Evolutionary conservation across 805 yeast species (phyloP).

Genomic region (Cyberlindnera galapagoensis): DNA sequence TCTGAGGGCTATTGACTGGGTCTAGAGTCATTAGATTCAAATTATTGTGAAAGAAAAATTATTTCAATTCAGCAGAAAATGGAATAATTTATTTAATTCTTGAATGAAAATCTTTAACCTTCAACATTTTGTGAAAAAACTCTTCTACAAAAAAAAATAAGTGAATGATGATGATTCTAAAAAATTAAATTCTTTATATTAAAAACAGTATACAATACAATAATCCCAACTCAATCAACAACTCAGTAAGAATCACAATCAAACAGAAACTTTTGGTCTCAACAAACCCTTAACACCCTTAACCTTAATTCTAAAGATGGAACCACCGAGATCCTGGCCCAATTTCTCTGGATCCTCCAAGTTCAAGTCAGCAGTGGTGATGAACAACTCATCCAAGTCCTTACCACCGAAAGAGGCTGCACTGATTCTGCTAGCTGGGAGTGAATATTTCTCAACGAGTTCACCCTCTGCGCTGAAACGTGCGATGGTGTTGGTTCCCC

Average conservation of each 20-base stretch:
- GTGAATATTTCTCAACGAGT: slow-evolving; percentile 39
- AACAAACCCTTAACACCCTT: slow-evolving; percentile 29
- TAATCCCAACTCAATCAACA: no score
- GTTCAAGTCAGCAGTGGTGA: slow-evolving; percentile 58
- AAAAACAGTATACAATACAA: neutral
- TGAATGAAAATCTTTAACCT: no score
- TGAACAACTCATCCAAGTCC: slow-evolving; percentile 48
- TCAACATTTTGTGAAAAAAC: no score
- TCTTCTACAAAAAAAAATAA: no score
- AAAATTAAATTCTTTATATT: neutral
- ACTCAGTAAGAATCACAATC: neutral
- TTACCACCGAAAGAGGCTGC: slow-evolving; percentile 68
- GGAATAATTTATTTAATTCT: no score
- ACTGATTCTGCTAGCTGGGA: slow-evolving; percentile 58
- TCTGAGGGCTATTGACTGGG: no score
- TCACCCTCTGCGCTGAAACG: slow-evolving; percentile 44
- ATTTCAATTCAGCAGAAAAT: no score
- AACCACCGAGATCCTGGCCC: slow-evolving; percentile 55
- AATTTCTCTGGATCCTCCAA: slow-evolving; percentile 33
- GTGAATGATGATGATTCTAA: neutral
- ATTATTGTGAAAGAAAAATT: no score
- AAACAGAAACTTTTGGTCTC: slow-evolving; percentile 17
- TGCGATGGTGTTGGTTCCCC: slow-evolving; percentile 51
- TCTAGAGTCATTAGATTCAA: no score
- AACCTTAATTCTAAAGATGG: slow-evolving; percentile 41